Percentiles rank a stretch among this genome's conserved stretches.
These are phyloP conservation scores for Corymbia calophylla DNA, from an alignment of 441 rosid genomes.

Conservation along the genomic window DNA sequence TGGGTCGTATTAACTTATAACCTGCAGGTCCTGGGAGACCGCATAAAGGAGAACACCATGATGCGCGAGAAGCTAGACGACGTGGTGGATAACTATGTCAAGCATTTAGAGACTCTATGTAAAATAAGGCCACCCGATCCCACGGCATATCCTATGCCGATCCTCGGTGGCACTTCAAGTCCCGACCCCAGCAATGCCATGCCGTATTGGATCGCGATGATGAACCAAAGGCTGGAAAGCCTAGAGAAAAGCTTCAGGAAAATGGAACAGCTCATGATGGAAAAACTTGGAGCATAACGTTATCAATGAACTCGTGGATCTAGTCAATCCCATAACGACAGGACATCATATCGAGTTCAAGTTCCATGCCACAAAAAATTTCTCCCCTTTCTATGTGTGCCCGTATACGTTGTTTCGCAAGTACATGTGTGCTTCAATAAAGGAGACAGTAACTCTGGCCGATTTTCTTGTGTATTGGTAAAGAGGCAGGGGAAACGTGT, in stretches of 20 bases:
- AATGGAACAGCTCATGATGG: not conserved
- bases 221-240: not conserved
- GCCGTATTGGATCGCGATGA: not conserved
- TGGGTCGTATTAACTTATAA: not conserved
- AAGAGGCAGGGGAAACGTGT: not conserved
- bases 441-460: no score
- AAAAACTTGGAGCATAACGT: not conserved
- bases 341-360: not conserved
- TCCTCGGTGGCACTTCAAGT: not conserved
- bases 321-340: not conserved
- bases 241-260: not conserved
- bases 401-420: not conserved
- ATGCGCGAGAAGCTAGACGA: not conserved
- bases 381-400: not conserved
- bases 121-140: not conserved
- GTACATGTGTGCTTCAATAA: not conserved
- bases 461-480: not conserved
- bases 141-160: not conserved
- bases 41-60: not conserved
- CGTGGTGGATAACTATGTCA: not conserved
- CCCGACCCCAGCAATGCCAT: not conserved
- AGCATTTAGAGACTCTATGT: not conserved
- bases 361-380: not conserved
- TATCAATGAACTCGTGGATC: not conserved
- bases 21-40: not conserved